Conservation (phyloP, 1,284 basidiomycete genomes). For the Limonomyces culmigenus region DNA sequence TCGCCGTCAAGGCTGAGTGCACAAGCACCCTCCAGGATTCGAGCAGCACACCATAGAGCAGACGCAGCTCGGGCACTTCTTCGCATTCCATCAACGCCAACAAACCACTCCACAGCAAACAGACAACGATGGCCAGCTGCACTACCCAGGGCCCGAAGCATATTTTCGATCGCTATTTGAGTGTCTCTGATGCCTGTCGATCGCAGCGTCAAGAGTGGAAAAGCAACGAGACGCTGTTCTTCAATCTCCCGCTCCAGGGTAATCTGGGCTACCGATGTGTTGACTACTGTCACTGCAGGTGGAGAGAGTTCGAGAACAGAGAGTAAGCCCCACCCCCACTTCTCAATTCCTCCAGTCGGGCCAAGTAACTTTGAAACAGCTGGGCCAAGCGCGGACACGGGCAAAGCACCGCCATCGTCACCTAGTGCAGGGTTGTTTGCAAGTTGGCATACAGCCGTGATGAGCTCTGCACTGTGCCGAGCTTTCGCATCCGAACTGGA, state of each 20-base stretch:
- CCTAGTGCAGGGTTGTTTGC: slow-evolving; percentile 19
- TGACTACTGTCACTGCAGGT: slow-evolving; percentile 31
- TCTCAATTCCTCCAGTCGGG: slow-evolving; percentile 68
- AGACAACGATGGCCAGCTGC: slow-evolving; percentile 56
- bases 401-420: too few relatives aligned
- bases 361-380: too few relatives aligned
- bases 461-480: slow-evolving; percentile 43
- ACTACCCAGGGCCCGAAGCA: slow-evolving; percentile 57
- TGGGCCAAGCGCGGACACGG: too few relatives aligned
- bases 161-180: slow-evolving; percentile 36
- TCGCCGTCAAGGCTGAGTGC: slow-evolving; percentile 21
- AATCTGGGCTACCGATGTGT: slow-evolving; percentile 30
- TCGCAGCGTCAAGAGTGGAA: slow-evolving; percentile 47
- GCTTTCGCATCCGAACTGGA: slow-evolving; percentile 58
- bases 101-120: slow-evolving; percentile 72
- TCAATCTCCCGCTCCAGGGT: slow-evolving; percentile 35
- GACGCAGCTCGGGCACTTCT: slow-evolving; percentile 35
- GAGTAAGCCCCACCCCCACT: slow-evolving; percentile 77
- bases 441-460: slow-evolving; percentile 54
- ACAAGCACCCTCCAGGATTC: slow-evolving; percentile 57
- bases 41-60: slow-evolving; percentile 71
- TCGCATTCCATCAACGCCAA: slow-evolving; percentile 33
- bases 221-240: slow-evolving; percentile 17
- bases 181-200: too few relatives aligned
- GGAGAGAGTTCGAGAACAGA: slow-evolving; percentile 56